A percentile compares a stretch with the other conserved stretches of the same genome.
phyloP scores from a whole-genome alignment of 352 stramenopile species.

The Globisporangium sylvaticum region DNA sequence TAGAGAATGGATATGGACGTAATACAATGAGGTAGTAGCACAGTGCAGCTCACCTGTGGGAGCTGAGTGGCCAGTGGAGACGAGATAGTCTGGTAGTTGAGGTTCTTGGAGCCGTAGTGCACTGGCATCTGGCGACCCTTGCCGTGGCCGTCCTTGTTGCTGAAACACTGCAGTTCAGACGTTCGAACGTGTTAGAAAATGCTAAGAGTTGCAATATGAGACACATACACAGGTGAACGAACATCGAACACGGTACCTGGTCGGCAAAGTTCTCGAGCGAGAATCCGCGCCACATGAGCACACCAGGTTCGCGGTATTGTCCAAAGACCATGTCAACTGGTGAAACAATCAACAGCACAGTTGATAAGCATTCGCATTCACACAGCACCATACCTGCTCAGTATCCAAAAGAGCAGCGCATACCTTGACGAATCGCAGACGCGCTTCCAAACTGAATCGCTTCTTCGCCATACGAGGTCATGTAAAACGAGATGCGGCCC shows the following conservation, averaged over 20 bases:
- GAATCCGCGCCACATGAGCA: slow-evolving; percentile 98
- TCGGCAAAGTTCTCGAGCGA: slow-evolving; percentile 96
- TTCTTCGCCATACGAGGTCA: slow-evolving; percentile 94
- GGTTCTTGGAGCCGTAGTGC: slow-evolving; percentile 93
- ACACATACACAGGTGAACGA: neutral
- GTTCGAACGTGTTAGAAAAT: neutral
- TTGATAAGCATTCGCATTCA: neutral
- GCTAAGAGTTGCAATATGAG: neutral
- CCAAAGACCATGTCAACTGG: slow-evolving; percentile 93
- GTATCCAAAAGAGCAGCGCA: neutral
- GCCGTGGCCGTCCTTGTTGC: slow-evolving; percentile 93
- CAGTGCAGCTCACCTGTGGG: slow-evolving; percentile 62
- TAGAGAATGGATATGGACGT: neutral
- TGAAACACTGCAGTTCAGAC: slow-evolving; percentile 78
- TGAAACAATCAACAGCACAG: neutral
- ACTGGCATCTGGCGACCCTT: slow-evolving; percentile 98
- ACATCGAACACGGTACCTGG: slow-evolving; percentile 43
- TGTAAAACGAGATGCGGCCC: slow-evolving; percentile 98
- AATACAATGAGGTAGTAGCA: neutral
- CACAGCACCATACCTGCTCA: neutral
- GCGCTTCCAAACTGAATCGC: slow-evolving; percentile 94
- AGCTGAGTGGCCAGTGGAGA: slow-evolving; percentile 97
- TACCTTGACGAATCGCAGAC: slow-evolving; percentile 75
- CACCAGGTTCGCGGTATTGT: slow-evolving; percentile 96
- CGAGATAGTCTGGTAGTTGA: slow-evolving; percentile 98